phyloP scores from a whole-genome alignment of 1,139 yeast genomes.

The Lipomyces yarrowii region DNA sequence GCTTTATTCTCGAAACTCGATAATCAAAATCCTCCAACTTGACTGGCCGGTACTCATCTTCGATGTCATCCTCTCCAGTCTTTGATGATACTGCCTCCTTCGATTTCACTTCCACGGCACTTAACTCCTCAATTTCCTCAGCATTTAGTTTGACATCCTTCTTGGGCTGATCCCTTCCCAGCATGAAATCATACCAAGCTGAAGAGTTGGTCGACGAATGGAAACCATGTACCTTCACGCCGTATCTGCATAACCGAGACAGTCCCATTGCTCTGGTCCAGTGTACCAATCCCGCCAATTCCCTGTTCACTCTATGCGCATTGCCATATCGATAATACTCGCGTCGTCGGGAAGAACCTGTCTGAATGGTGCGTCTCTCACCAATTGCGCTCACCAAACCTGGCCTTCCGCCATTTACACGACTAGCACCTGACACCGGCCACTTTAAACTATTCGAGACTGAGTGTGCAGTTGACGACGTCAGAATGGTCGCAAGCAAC shows the following conservation, averaged over 20 bases:
- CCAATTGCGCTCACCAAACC: not conserved
- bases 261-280: not conserved
- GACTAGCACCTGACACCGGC: not conserved
- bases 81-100: not conserved
- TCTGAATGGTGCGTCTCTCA: not conserved
- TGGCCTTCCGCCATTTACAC: not conserved
- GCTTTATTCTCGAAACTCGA: constrained; percentile 16
- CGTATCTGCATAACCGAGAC: not conserved
- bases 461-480: not conserved
- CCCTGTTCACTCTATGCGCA: not conserved
- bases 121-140: constrained; percentile 21
- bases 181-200: not conserved
- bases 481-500: not conserved
- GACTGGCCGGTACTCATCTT: constrained; percentile 12
- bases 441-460: not conserved
- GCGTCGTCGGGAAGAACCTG: not conserved
- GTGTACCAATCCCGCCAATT: not conserved
- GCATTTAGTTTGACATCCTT: constrained; percentile 20
- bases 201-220: not conserved
- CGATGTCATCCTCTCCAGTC: constrained; percentile 8
- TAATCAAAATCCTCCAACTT: constrained; percentile 18
- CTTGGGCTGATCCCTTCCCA: not conserved
- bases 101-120: not conserved
- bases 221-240: not conserved
- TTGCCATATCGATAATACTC: not conserved